Evolutionary conservation across 345 rosid species (phyloP).

Genomic region (Acer campestre): DNA sequence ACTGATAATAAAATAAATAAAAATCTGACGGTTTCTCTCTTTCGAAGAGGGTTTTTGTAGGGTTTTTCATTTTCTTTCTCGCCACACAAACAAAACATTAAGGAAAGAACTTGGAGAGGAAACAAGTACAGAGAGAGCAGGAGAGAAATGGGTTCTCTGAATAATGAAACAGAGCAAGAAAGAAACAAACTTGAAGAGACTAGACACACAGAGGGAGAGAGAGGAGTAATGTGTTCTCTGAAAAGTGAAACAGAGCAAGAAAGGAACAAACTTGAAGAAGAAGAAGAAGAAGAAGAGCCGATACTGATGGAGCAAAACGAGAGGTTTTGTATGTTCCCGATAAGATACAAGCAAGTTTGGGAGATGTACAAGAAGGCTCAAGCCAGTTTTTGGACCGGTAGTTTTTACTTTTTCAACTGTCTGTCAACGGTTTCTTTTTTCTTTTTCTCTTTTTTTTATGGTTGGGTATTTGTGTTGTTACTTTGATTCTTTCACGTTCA

Average conservation of each 20-base stretch:
- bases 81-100: background rate
- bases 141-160: too few species aligned
- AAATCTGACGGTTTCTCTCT: background rate
- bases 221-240: slow-evolving; percentile 38
- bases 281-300: slow-evolving; percentile 63
- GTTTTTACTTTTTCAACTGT: background rate
- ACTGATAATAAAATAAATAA: background rate
- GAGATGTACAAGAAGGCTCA: slow-evolving; percentile 98
- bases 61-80: slow-evolving; percentile 14
- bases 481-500: background rate
- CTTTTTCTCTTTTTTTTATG: background rate
- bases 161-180: too few species aligned
- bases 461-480: background rate
- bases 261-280: slow-evolving; percentile 14
- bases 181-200: too few species aligned
- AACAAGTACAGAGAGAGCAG: too few species aligned
- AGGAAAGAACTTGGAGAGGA: background rate
- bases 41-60: slow-evolving; percentile 18
- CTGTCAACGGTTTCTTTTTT: background rate
- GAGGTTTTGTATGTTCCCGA: slow-evolving; percentile 94
- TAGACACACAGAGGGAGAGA: background rate
- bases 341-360: slow-evolving; percentile 70
- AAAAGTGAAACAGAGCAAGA: slow-evolving; percentile 23
- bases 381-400: slow-evolving; percentile 96
- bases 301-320: slow-evolving; percentile 64